Evolutionary conservation across 164 flowering plant species (phyloP), one percentile per base, ranked within the genome.

Genomic region (Santalum album): DNA sequence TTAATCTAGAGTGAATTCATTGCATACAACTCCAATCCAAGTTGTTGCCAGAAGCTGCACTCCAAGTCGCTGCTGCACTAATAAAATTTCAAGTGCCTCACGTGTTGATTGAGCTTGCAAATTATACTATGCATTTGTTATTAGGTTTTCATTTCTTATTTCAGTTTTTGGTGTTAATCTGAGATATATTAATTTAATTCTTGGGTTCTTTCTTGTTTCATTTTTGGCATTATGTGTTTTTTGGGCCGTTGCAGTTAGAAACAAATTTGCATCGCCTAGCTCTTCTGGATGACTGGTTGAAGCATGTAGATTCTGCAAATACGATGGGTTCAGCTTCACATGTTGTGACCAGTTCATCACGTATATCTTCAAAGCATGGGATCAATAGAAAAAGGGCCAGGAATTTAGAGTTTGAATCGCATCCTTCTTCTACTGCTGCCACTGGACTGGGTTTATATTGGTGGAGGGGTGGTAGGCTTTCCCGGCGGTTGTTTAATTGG

Each of bases 381-480:
- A 46, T 51, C 54, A 65, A 77, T 49, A 75, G 71, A 59, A 90
- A 77, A 61, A 68, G 73, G 55, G 73, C 63, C 29, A 75, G 69
- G 54, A 19, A 34, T 60, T 49, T 65, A 46, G 83, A 74, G 54
- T 39, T 25, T 49, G 87, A 68, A 25, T 49, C 71, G 24, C 66
- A 48, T 23, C 69, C 73, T 48, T 51, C 71, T 55, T 44, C 74
- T 32, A 73, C 65, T 51, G 66, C 74, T 64, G 57, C 76, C 27
- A 32, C 62, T 38, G 83, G 78, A n/a, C 64, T 79, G 53, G 62
- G 73, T 32, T 60, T 77, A 47, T 74, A 74, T 59, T 94, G 97
- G 97, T 87, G 97, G 97, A 79, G 99, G 62, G 99, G 99, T 72
- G 97, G 97, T 39, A 70, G 66, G 51, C 57, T 74, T 66, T 85